phyloP scores from a whole-genome alignment of 2,329 filamentous ascomycete species.

The Paraphoma sp. region DNA sequence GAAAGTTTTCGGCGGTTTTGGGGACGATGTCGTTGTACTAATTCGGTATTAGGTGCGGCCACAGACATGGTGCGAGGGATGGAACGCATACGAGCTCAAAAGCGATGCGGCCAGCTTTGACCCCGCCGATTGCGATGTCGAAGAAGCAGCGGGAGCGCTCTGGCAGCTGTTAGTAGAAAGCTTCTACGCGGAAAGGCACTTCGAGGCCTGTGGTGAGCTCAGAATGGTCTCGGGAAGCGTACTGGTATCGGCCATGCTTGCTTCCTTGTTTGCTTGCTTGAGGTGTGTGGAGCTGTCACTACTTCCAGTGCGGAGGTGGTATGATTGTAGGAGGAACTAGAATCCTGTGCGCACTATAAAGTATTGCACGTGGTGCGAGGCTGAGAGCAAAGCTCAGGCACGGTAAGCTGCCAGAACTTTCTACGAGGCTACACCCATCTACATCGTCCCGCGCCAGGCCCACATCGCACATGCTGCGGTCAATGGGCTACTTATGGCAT shows the following conservation, averaged over 20 bases:
- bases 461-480: constrained; percentile 12
- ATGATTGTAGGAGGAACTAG: too few species aligned
- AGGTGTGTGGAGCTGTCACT: background rate
- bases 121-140: constrained; percentile 82
- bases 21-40: constrained; percentile 69
- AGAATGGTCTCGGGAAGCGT: constrained; percentile 7
- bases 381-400: constrained; percentile 26
- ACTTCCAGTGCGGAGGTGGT: too few species aligned
- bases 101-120: constrained; percentile 76
- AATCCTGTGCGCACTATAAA: too few species aligned
- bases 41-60: constrained; percentile 1
- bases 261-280: constrained; percentile 17
- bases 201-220: background rate
- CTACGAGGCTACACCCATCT: constrained; percentile 28
- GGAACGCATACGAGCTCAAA: constrained; percentile 75
- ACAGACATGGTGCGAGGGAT: background rate
- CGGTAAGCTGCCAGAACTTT: constrained; percentile 44
- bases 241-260: constrained; percentile 36
- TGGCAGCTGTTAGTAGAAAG: constrained; percentile 29
- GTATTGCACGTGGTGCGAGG: constrained; percentile 16
- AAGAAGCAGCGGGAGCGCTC: constrained; percentile 87
- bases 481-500: too few species aligned
- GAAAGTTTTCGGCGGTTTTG: constrained; percentile 97
- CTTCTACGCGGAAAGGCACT: background rate
- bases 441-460: constrained; percentile 25